Evolutionary conservation across 768 basidiomycete species (phyloP).

Genomic region (Suillus occidentalis): DNA sequence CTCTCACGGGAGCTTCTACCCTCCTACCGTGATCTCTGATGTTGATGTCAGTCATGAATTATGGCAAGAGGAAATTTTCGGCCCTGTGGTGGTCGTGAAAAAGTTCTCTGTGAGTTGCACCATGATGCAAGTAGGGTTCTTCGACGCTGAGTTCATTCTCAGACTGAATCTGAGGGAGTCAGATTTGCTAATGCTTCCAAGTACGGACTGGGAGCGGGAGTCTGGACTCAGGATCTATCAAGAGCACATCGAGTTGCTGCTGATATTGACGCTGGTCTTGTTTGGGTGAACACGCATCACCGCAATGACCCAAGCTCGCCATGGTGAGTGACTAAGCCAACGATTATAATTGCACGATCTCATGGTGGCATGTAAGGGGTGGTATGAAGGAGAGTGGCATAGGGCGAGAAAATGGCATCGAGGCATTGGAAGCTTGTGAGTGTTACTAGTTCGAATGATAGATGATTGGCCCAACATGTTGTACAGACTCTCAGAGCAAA

Average conservation of each 20-base stretch:
- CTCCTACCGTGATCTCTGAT: slow-evolving; percentile 73
- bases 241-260: slow-evolving; percentile 74
- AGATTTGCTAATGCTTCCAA: slow-evolving; percentile 70
- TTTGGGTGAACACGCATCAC: slow-evolving; percentile 90
- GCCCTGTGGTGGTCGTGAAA: slow-evolving; percentile 77
- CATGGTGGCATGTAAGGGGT: slow-evolving; percentile 50
- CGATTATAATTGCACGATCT: background rate
- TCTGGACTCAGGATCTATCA: slow-evolving; percentile 78
- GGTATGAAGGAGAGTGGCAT: slow-evolving; percentile 91
- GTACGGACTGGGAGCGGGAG: slow-evolving; percentile 78
- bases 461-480: slow-evolving; percentile 1
- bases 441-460: background rate
- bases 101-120: slow-evolving; percentile 46
- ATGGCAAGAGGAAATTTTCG: slow-evolving; percentile 86
- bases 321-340: slow-evolving; percentile 47
- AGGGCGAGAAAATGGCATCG: slow-evolving; percentile 82
- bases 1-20: slow-evolving; percentile 70
- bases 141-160: background rate
- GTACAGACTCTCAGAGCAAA: slow-evolving; percentile 80
- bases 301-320: slow-evolving; percentile 88
- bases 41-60: slow-evolving; percentile 58
- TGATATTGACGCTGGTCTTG: slow-evolving; percentile 70
- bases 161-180: slow-evolving; percentile 68
- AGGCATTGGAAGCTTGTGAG: slow-evolving; percentile 78
- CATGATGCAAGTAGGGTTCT: background rate